A percentile compares a stretch with the other conserved stretches of the same genome.
phyloP scores from a whole-genome alignment of 805 yeast species.

The Saccharomyces cerevisiae region DNA sequence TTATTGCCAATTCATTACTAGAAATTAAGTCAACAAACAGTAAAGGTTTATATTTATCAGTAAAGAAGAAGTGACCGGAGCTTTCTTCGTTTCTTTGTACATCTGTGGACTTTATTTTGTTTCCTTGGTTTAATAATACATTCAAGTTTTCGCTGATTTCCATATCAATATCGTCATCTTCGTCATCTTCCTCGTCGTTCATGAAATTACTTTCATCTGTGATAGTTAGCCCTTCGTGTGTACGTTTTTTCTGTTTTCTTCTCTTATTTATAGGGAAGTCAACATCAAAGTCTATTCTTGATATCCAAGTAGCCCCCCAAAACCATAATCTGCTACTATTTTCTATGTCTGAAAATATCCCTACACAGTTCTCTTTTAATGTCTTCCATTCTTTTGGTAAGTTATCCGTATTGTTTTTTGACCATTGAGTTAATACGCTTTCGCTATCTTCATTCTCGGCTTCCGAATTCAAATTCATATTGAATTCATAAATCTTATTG shows the following conservation, averaged over 20 bases:
- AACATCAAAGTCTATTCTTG: conserved; percentile 56
- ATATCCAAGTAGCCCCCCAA: conserved; percentile 81
- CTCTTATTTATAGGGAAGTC: conserved; percentile 42
- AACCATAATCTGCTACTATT: conserved; percentile 55
- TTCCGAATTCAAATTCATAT: conserved; percentile 12
- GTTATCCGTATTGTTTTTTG: conserved; percentile 62
- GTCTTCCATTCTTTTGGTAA: conserved; percentile 57
- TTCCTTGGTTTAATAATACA: conserved; percentile 3
- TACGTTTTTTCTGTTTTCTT: conserved; percentile 32
- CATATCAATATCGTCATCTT: conserved; percentile 25
- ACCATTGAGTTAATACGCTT: conserved; percentile 57
- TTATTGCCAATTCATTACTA: conserved; percentile 51
- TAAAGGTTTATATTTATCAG: conserved; percentile 67
- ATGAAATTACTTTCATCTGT: conserved; percentile 34
- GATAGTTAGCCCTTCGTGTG: conserved; percentile 37
- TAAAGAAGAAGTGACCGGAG: conserved; percentile 56
- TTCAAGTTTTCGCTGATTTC: conserved; percentile 13
- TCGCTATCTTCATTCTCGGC: conserved; percentile 6
- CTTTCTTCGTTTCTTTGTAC: conserved; percentile 24
- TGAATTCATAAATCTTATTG: conserved; percentile 66
- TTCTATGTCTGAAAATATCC: conserved; percentile 47
- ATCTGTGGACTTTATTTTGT: conserved; percentile 14
- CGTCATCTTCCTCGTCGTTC: conserved; percentile 28
- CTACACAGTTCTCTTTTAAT: conserved; percentile 61
- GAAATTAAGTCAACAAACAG: conserved; percentile 51